These are phyloP conservation scores for Spergularia marina DNA, from an alignment of 148 eudicot genomes.

Conservation along the genomic window DNA sequence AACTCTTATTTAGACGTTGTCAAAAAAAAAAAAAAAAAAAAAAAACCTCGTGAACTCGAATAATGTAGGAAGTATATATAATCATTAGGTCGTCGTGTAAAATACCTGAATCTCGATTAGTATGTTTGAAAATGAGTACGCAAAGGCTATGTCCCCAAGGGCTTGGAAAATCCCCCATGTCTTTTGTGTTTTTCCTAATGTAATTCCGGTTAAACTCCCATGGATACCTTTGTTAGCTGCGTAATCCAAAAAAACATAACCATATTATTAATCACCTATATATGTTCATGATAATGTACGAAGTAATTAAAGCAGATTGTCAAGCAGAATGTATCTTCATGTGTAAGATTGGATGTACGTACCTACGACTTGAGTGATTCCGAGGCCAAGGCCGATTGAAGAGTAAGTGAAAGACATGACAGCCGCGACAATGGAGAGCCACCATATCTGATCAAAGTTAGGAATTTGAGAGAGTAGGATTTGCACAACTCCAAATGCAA, in stretches of 20 bases:
- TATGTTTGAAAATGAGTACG: constrained; percentile 51
- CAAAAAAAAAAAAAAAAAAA: too few species aligned
- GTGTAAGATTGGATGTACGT: neutral
- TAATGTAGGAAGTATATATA: too few species aligned
- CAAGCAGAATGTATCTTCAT: neutral
- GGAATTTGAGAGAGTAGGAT: constrained; percentile 52
- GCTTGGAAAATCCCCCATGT: constrained; percentile 61
- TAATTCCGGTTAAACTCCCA: constrained; percentile 53
- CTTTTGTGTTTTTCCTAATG: constrained; percentile 46
- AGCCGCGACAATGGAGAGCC: constrained; percentile 52
- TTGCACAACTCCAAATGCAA: constrained; percentile 42
- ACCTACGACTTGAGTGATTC: constrained; percentile 52
- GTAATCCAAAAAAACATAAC: neutral
- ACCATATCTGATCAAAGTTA: constrained; percentile 48
- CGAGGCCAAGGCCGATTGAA: constrained; percentile 44
- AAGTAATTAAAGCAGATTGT: too few species aligned
- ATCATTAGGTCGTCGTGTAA: neutral
- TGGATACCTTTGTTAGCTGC: constrained; percentile 37
- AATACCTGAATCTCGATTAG: constrained; percentile 50
- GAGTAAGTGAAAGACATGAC: constrained; percentile 60
- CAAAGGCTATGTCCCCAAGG: constrained; percentile 56
- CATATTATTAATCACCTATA: neutral
- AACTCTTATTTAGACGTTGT: too few species aligned
- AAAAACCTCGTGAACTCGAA: too few species aligned
- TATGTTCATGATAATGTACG: too few species aligned